Conservation (phyloP, 345 rosid species). For the Dipteronia sinensis region DNA sequence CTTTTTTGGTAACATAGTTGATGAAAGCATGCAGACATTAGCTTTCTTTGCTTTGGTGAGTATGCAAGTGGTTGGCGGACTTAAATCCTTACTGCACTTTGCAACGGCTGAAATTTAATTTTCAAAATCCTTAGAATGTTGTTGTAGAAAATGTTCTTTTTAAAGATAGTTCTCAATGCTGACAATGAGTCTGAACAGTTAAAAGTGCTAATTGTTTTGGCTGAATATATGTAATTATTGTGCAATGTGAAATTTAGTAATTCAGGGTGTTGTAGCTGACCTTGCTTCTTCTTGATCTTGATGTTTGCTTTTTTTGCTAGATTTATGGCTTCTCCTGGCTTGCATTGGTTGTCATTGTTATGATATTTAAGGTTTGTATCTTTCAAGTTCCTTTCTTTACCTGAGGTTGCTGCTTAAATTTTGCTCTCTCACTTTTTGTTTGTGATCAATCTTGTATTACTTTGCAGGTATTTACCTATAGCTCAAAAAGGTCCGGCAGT, state of each 20-base stretch:
- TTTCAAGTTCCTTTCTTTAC: slow-evolving; percentile 11
- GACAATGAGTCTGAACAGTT: neutral
- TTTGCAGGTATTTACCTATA: slow-evolving; percentile 73
- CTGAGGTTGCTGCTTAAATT: neutral
- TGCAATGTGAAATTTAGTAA: neutral
- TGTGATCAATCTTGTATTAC: slow-evolving; percentile 11
- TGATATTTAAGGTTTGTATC: slow-evolving; percentile 74
- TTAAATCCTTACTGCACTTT: neutral
- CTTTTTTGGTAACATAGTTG: neutral
- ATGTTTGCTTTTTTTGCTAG: slow-evolving; percentile 41
- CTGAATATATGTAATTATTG: neutral
- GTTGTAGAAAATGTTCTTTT: neutral
- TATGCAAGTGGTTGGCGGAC: neutral
- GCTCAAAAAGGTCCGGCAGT: slow-evolving; percentile 68
- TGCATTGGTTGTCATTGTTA: slow-evolving; percentile 60
- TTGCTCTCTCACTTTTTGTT: neutral
- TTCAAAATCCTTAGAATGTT: neutral
- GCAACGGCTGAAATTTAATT: neutral
- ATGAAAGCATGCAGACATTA: neutral
- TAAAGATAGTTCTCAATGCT: neutral
- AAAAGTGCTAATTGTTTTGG: neutral
- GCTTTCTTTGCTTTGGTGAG: neutral
- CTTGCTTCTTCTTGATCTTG: slow-evolving; percentile 21
- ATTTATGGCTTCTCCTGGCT: slow-evolving; percentile 94
- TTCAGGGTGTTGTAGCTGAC: neutral